These are phyloP conservation scores for Alternaria consortialis DNA, from an alignment of 2,329 filamentous ascomycete species.

Conservation along the genomic window DNA sequence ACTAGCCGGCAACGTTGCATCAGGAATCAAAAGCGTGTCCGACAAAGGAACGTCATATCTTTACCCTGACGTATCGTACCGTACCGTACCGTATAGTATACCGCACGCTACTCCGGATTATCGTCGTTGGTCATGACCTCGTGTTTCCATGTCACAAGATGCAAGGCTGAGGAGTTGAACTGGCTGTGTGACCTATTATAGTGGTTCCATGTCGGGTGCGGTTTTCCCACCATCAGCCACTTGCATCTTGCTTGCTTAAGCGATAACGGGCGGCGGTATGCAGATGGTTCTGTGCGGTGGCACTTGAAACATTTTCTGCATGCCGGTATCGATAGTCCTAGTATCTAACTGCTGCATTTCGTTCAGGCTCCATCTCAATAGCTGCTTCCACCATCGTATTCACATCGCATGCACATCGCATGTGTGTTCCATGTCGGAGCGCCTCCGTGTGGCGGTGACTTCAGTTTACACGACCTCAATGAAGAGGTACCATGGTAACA, in stretches of 20 bases:
- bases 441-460: not conserved
- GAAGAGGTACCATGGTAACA: not conserved
- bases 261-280: conserved; percentile 1
- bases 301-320: not conserved
- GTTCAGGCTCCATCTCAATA: not conserved
- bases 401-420: too few relatives aligned
- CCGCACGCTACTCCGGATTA: not conserved
- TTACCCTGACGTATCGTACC: not conserved
- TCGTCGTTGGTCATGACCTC: not conserved
- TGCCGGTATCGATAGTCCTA: not conserved
- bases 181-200: not conserved
- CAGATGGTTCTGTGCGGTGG: not conserved
- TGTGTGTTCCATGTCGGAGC: not conserved
- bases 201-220: not conserved
- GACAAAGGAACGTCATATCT: not conserved
- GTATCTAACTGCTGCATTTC: not conserved
- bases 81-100: not conserved
- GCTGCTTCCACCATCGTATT: not conserved
- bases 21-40: not conserved
- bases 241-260: not conserved
- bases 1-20: conserved; percentile 3
- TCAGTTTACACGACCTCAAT: not conserved
- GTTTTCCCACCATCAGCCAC: not conserved
- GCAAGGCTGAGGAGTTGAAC: not conserved
- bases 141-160: not conserved